Percentiles rank a stretch among this genome's conserved stretches.
Conservation (phyloP, 139 green algal genomes). For the Mesotaenium endlicherianum region DNA sequence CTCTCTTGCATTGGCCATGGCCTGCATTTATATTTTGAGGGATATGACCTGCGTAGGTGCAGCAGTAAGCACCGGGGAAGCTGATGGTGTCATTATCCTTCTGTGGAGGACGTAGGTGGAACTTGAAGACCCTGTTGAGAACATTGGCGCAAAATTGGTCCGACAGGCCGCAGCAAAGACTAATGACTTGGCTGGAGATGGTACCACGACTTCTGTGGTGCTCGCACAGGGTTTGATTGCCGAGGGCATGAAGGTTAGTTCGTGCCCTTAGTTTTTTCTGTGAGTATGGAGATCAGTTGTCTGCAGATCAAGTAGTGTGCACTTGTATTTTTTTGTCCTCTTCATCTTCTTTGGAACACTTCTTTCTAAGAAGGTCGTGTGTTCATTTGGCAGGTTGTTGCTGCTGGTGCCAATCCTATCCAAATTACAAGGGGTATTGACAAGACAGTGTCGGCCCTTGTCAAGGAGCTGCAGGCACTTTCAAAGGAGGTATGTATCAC, state of each 20-base stretch:
- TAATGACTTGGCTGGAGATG: slow-evolving; percentile 97
- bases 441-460: slow-evolving; percentile 75
- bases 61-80: too few relatives aligned
- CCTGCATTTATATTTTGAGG: too few relatives aligned
- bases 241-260: slow-evolving; percentile 70
- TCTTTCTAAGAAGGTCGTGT: too few relatives aligned
- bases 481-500: slow-evolving; percentile 69
- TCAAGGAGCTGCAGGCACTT: slow-evolving; percentile 77
- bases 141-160: slow-evolving; percentile 98
- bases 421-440: slow-evolving; percentile 95
- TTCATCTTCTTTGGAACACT: too few relatives aligned
- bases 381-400: slow-evolving; percentile 75
- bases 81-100: too few relatives aligned
- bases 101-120: too few relatives aligned
- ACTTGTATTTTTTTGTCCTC: too few relatives aligned
- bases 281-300: too few relatives aligned
- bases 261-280: slow-evolving; percentile 37
- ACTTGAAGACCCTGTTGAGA: slow-evolving; percentile 97
- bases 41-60: too few relatives aligned
- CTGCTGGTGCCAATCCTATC: slow-evolving; percentile 90
- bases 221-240: slow-evolving; percentile 95
- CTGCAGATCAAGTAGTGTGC: too few relatives aligned
- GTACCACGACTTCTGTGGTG: slow-evolving; percentile 97
- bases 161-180: slow-evolving; percentile 88
- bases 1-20: too few relatives aligned